Percentiles rank a stretch among this genome's conserved stretches.
These are phyloP conservation scores for Phialophora tarda DNA, from an alignment of 2,329 filamentous ascomycete species.

Conservation along the genomic window DNA sequence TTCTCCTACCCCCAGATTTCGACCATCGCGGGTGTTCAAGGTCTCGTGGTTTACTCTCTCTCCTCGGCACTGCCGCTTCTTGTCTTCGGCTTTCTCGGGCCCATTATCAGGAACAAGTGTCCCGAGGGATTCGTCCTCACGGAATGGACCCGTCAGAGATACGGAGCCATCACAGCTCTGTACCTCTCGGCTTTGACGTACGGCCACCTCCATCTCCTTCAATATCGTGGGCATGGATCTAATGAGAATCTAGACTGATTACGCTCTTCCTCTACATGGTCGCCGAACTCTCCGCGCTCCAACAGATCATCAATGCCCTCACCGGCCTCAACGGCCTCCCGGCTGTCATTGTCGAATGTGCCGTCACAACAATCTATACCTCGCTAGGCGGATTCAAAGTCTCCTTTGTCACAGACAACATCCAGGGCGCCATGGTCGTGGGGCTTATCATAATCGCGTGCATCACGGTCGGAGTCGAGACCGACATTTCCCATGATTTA, in stretches of 20 bases:
- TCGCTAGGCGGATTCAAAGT: constrained; percentile 82
- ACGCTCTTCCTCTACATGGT: constrained; percentile 89
- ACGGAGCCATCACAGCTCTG: constrained; percentile 70
- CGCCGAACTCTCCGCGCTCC: constrained; percentile 78
- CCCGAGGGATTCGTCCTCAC: constrained; percentile 84
- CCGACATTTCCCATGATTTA: constrained; percentile 70
- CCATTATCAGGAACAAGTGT: constrained; percentile 75
- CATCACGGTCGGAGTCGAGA: constrained; percentile 77
- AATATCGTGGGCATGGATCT: constrained; percentile 6
- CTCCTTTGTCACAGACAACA: constrained; percentile 81
- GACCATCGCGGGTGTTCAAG: constrained; percentile 78
- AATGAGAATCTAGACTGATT: constrained; percentile 58
- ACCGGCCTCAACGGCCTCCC: constrained; percentile 77
- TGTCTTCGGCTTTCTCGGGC: constrained; percentile 72
- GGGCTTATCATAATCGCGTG: constrained; percentile 75
- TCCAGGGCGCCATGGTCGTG: constrained; percentile 79
- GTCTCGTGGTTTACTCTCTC: constrained; percentile 76
- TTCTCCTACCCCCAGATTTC: constrained; percentile 83
- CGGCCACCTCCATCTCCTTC: constrained; percentile 21
- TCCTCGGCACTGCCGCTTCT: constrained; percentile 74
- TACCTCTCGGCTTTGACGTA: constrained; percentile 76
- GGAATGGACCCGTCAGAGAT: constrained; percentile 81
- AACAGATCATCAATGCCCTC: constrained; percentile 75
- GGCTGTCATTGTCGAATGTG: constrained; percentile 76
- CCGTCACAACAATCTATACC: constrained; percentile 81